Percentiles rank a stretch among this genome's conserved stretches.
Conservation (phyloP, 2,329 filamentous ascomycete species). For the Cephalotrichum gorgonifer region DNA sequence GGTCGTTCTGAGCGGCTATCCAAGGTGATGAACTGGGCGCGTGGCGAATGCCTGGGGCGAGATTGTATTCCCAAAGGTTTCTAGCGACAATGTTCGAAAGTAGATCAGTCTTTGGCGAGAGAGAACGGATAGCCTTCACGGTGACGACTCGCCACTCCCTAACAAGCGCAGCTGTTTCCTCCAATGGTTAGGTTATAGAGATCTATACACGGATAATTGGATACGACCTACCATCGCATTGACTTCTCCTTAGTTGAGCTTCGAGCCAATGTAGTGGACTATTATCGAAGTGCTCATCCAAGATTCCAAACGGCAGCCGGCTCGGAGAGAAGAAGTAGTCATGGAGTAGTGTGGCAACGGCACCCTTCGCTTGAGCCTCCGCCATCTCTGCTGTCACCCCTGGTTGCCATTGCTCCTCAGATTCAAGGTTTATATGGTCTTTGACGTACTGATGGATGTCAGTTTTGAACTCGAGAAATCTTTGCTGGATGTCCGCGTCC, state of each 20-base stretch:
- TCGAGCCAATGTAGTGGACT: neutral
- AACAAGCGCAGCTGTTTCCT: neutral
- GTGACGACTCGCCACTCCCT: neutral
- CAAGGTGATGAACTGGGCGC: too few relatives aligned
- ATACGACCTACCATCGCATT: neutral
- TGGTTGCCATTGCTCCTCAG: neutral
- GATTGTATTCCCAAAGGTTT: too few relatives aligned
- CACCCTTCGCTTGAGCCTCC: neutral
- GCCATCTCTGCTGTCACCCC: neutral
- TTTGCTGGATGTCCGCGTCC: constrained; percentile 43
- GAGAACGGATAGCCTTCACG: neutral
- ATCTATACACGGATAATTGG: neutral
- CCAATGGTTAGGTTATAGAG: neutral
- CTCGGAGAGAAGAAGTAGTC: neutral
- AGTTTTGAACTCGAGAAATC: constrained; percentile 34
- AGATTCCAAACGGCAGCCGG: neutral
- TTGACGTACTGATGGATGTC: constrained; percentile 25
- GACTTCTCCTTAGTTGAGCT: neutral
- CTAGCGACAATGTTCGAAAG: too few relatives aligned
- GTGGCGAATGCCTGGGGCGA: too few relatives aligned
- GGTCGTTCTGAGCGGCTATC: too few relatives aligned
- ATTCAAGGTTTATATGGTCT: neutral
- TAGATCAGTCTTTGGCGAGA: too few relatives aligned
- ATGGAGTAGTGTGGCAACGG: neutral
- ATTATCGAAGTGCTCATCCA: neutral